Percentiles rank a stretch among this genome's conserved stretches.
These are phyloP conservation scores for Linanthus parryae DNA, from an alignment of 148 eudicot species.

Conservation along the genomic window DNA sequence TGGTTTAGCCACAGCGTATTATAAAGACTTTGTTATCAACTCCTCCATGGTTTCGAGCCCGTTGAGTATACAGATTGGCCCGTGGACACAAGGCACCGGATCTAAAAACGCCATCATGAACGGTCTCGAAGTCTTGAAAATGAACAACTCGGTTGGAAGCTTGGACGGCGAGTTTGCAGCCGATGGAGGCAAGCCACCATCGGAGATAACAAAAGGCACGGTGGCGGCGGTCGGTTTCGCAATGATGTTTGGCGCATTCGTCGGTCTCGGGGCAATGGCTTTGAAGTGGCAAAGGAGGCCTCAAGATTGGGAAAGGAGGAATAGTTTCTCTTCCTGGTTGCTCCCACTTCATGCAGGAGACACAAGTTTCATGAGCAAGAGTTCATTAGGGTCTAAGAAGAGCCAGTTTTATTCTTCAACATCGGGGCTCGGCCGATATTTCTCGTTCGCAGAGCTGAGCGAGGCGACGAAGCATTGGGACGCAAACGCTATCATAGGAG, in stretches of 20 bases:
- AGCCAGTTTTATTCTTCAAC: slow-evolving; percentile 23
- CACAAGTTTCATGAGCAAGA: slow-evolving; percentile 31
- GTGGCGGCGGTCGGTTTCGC: slow-evolving; percentile 25
- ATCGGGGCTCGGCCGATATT: slow-evolving; percentile 25
- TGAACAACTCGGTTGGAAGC: slow-evolving; percentile 36
- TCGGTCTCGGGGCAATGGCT: slow-evolving; percentile 20
- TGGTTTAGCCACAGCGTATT: slow-evolving; percentile 30
- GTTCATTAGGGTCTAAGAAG: slow-evolving; percentile 8
- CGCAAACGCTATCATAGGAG: slow-evolving; percentile 31
- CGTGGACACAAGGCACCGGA: slow-evolving; percentile 11
- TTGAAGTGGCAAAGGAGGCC: slow-evolving; percentile 23
- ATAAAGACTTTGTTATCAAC: slow-evolving; percentile 38
- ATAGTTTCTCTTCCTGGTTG: slow-evolving; percentile 38
- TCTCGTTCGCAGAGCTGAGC: slow-evolving; percentile 25
- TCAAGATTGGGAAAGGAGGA: slow-evolving; percentile 22
- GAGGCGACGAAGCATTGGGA: slow-evolving; percentile 38
- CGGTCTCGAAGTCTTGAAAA: slow-evolving; percentile 43
- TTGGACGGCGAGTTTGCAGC: slow-evolving; percentile 33
- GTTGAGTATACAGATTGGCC: slow-evolving; percentile 32
- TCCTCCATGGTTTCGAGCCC: slow-evolving; percentile 24
- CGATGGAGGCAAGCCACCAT: neutral
- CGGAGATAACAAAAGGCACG: slow-evolving; percentile 7
- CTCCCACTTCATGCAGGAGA: slow-evolving; percentile 33
- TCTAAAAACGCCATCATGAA: slow-evolving; percentile 28
- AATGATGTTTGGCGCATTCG: slow-evolving; percentile 17